These are phyloP conservation scores for Clitopilus hobsonii DNA, from an alignment of 768 basidiomycete species.

Conservation along the genomic window DNA sequence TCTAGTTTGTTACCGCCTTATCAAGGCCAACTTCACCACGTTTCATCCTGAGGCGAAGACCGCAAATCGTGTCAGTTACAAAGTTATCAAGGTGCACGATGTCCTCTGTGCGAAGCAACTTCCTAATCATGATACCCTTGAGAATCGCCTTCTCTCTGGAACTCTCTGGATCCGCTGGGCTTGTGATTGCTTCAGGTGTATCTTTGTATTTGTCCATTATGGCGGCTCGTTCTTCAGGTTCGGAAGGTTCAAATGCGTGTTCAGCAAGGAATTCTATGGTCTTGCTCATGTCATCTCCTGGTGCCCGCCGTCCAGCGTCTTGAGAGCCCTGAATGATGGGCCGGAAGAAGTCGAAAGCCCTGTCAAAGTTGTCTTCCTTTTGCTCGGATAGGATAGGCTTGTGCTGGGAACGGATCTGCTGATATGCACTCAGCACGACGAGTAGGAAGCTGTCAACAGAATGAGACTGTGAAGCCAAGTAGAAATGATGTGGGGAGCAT, in stretches of 20 bases:
- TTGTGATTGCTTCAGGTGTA: conserved; percentile 2
- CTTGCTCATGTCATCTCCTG: conserved; percentile 12
- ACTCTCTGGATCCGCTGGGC: conserved; percentile 2
- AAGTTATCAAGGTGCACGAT: conserved; percentile 18
- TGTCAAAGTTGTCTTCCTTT: conserved; percentile 43
- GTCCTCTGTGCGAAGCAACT: conserved; percentile 17
- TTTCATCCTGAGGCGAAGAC: conserved; percentile 12
- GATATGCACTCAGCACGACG: conserved; percentile 43
- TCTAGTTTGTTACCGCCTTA: conserved; percentile 3
- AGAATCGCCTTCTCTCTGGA: conserved; percentile 11
- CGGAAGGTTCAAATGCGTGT: conserved; percentile 18
- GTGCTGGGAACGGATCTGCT: conserved; percentile 38
- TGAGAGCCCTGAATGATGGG: conserved; percentile 15
- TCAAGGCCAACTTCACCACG: conserved; percentile 15
- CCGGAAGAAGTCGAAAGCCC: conserved; percentile 39
- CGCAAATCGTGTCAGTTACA: conserved; percentile 12
- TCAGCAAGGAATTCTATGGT: conserved; percentile 16
- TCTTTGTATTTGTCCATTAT: conserved; percentile 10
- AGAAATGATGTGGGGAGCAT: background rate
- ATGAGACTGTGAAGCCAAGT: background rate
- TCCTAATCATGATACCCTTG: conserved; percentile 14
- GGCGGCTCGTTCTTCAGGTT: conserved; percentile 15
- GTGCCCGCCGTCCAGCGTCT: conserved; percentile 11
- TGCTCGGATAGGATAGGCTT: conserved; percentile 34
- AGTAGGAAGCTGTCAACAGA: conserved; percentile 34